These are phyloP conservation scores for Aphanomyces euteiches DNA, from an alignment of 352 stramenopile species.

Conservation along the genomic window DNA sequence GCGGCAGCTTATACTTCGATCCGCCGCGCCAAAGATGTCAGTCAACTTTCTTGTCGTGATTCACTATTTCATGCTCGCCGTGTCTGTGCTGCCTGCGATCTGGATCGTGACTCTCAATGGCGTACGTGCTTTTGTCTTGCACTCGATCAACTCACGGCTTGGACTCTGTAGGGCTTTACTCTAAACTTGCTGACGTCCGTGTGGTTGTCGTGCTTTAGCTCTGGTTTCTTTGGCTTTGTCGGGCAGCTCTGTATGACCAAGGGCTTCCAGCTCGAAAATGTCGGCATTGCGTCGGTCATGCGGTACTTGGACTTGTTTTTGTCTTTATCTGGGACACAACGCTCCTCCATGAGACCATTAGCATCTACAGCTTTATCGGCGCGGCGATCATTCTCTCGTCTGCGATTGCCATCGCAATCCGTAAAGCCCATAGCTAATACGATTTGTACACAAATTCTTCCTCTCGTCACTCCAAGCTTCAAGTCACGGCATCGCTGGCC, in stretches of 20 bases:
- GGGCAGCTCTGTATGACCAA: conserved; percentile 70
- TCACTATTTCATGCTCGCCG: conserved; percentile 23
- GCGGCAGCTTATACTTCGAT: conserved; percentile 68
- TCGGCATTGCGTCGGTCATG: conserved; percentile 79
- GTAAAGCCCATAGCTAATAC: conserved; percentile 35
- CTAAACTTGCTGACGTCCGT: conserved; percentile 33
- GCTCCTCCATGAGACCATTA: conserved; percentile 59
- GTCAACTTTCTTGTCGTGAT: conserved; percentile 23
- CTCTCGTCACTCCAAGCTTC: too few species aligned
- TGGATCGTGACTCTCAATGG: not conserved
- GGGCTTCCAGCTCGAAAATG: conserved; percentile 79
- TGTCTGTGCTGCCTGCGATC: not conserved
- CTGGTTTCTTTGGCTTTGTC: conserved; percentile 61
- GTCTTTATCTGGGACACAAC: conserved; percentile 76
- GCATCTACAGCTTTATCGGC: conserved; percentile 48
- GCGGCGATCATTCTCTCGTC: conserved; percentile 46
- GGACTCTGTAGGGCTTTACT: conserved; percentile 33
- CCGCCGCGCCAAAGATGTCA: conserved; percentile 47
- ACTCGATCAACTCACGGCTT: not conserved
- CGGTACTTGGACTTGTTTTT: conserved; percentile 79
- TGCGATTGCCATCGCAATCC: conserved; percentile 58
- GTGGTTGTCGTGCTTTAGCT: conserved; percentile 52
- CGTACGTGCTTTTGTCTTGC: not conserved
- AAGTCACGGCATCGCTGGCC: too few species aligned
- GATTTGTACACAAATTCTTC: too few species aligned